Conservation (phyloP, 2,329 filamentous ascomycete genomes). For the Elsinoe fawcettii region DNA sequence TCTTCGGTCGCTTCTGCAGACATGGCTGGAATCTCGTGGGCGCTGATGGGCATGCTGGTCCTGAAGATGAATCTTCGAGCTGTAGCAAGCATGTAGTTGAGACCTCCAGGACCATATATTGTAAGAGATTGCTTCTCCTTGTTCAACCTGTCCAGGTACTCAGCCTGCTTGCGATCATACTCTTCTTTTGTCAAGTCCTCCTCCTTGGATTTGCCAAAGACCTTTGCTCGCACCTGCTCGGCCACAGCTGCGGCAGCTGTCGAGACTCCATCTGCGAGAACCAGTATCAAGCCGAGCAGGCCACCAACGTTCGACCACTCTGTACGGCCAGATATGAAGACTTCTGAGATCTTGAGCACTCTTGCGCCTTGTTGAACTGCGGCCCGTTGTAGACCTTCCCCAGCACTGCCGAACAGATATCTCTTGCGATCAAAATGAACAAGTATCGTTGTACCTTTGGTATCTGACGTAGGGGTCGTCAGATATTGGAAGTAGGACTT, state of each 20-base stretch:
- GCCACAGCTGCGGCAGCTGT: conserved; percentile 40
- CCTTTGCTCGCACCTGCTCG: conserved; percentile 34
- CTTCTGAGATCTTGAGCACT: conserved; percentile 59
- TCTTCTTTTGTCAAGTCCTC: conserved; percentile 18
- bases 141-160: conserved; percentile 25
- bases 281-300: conserved; percentile 75
- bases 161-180: conserved; percentile 22
- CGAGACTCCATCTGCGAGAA: conserved; percentile 61
- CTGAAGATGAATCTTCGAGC: conserved; percentile 79
- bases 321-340: conserved; percentile 74
- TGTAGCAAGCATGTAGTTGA: conserved; percentile 74
- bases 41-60: conserved; percentile 65
- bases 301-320: conserved; percentile 74
- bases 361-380: conserved; percentile 59
- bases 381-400: conserved; percentile 78
- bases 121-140: conserved; percentile 41
- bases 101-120: conserved; percentile 74
- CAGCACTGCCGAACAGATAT: conserved; percentile 76
- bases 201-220: conserved; percentile 28
- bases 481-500: conserved; percentile 65
- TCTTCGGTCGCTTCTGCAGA: background rate
- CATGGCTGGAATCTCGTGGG: conserved; percentile 52
- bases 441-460: conserved; percentile 66
- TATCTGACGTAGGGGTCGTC: conserved; percentile 80
- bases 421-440: conserved; percentile 74